Evolutionary conservation across 495 filamentous ascomycete species (phyloP), one percentile per base, ranked within the genome.

Genomic region (Evansstolkia leycettana): DNA sequence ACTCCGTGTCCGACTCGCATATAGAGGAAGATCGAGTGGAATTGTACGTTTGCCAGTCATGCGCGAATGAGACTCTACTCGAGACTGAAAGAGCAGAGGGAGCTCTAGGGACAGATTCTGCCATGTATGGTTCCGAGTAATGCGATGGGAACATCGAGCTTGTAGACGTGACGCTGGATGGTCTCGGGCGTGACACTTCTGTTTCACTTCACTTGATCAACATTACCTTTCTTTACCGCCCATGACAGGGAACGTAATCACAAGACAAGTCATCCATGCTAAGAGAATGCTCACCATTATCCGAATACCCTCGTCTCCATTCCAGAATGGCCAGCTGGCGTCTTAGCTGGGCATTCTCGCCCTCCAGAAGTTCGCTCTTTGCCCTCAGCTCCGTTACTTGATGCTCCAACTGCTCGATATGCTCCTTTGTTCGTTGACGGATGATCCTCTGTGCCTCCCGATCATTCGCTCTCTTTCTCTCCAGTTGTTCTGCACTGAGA

Each of bases 391-490:
- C 69, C 5, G 55, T 56, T 7, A 76, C 58, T 39, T 67, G 61
- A 13, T 52, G 48, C 45, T 75, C 66, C 7, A 76, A 54, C 11
- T 49, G 51, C 28, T 76, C 72, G 38, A 76, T 76, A 44, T 72
- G 70, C 34, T 72, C 69, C 34, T 70, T 75, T 18, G 69, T 76
- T 31, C 73, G 54, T 39, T 73, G 69, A 13, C 73, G 68, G 40
- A 75, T 78, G n/a, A 68, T 70, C 39, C 72, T 60, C 42, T 78
- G 74, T 18, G 74, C 73, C 45, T 78, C 74, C 30, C 74, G 69
- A 41, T 78, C 74, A 49, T 76, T 76, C 33, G 72, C 72, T 34
- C 74, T 66, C 43, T 78, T 78, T 30, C 73, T 60, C 38, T 78
- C 74, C 16, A 78, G 56, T 42, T 78, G 73, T 28, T 73, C 72